A percentile compares a stretch with the other conserved stretches of the same genome.
Evolutionary conservation across 805 yeast species (phyloP).

Genomic region (Myxozyma vanderwaltii): DNA sequence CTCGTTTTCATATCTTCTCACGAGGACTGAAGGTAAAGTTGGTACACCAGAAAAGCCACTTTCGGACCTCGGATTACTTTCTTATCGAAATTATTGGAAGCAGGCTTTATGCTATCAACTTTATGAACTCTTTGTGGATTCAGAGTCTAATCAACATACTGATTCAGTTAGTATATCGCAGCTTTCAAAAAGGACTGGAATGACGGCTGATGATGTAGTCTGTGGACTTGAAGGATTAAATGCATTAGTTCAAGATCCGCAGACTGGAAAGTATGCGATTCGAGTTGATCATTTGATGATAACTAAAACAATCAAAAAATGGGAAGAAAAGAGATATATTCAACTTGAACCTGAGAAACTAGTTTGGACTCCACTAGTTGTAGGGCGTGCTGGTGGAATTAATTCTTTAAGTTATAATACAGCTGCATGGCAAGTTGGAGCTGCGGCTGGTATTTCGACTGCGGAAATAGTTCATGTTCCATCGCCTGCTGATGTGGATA

Average conservation of each 20-base stretch:
- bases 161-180: slow-evolving; percentile 54
- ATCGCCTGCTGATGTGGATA: neutral
- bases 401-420: slow-evolving; percentile 23
- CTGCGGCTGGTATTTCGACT: neutral
- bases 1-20: slow-evolving; percentile 81
- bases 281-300: slow-evolving; percentile 53
- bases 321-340: slow-evolving; percentile 59
- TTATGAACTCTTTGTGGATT: slow-evolving; percentile 26
- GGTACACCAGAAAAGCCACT: slow-evolving; percentile 97
- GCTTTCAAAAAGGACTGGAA: slow-evolving; percentile 72
- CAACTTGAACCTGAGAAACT: slow-evolving; percentile 55
- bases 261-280: slow-evolving; percentile 56
- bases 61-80: slow-evolving; percentile 78
- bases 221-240: slow-evolving; percentile 80
- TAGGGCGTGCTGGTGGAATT: slow-evolving; percentile 85
- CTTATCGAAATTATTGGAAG: slow-evolving; percentile 89
- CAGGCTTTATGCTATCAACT: slow-evolving; percentile 59
- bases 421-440: slow-evolving; percentile 17
- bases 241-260: slow-evolving; percentile 55
- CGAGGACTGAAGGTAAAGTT: slow-evolving; percentile 69
- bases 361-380: slow-evolving; percentile 80
- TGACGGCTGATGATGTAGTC: slow-evolving; percentile 82
- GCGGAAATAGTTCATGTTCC: neutral
- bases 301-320: slow-evolving; percentile 48
- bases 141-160: slow-evolving; percentile 13